Evolutionary conservation across 1,139 yeast genomes (phyloP).

Genomic region (Lodderomyces pseudojiufengensis): DNA sequence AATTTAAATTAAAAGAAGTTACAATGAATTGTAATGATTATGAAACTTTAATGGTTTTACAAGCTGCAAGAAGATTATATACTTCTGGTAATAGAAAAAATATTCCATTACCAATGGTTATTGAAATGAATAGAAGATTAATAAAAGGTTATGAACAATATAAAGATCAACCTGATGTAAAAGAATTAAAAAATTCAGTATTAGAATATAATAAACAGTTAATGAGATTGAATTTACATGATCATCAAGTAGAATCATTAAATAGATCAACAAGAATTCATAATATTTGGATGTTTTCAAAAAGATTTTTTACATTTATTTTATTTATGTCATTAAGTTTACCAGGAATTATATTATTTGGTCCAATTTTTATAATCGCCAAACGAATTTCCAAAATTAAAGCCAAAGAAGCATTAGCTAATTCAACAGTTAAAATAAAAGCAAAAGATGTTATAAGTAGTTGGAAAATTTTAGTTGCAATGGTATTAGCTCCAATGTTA

Average conservation of each 20-base stretch:
- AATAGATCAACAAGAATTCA: constrained; percentile 25
- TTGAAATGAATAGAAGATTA: constrained; percentile 44
- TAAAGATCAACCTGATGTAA: constrained; percentile 34
- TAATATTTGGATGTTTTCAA: constrained; percentile 25
- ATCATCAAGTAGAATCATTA: constrained; percentile 41
- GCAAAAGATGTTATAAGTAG: constrained; percentile 47
- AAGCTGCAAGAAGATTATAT: constrained; percentile 64
- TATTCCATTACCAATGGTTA: constrained; percentile 42
- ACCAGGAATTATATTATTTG: constrained; percentile 43
- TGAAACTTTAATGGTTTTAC: constrained; percentile 90
- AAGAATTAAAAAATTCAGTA: constrained; percentile 31
- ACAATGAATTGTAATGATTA: constrained; percentile 93
- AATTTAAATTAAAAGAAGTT: constrained; percentile 77
- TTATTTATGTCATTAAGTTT: constrained; percentile 35
- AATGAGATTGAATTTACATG: constrained; percentile 36
- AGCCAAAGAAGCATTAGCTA: constrained; percentile 41
- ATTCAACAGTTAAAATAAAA: constrained; percentile 41
- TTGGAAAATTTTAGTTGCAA: constrained; percentile 46
- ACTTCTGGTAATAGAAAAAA: constrained; percentile 31
- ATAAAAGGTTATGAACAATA: constrained; percentile 39
- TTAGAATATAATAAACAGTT: constrained; percentile 34
- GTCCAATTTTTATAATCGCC: constrained; percentile 42
- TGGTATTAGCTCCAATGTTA: constrained; percentile 41
- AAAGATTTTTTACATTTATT: constrained; percentile 29
- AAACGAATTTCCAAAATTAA: constrained; percentile 33